Evolutionary conservation across 139 green algal genomes (phyloP).

Genomic region (Pedinophyceae sp.): DNA sequence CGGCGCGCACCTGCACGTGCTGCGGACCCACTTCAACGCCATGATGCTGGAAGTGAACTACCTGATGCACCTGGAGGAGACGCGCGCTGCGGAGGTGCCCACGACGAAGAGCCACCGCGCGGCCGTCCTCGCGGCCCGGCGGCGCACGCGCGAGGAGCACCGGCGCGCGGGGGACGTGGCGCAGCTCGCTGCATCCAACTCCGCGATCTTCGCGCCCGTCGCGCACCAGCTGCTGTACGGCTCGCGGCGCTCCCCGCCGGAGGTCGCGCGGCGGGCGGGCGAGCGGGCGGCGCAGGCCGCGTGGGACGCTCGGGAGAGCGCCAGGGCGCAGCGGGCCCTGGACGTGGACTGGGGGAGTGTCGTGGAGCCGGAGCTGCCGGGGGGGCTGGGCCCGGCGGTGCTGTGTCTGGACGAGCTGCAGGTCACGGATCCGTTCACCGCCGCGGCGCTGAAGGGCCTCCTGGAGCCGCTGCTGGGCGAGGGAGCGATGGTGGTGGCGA

Average conservation of each 20-base stretch:
- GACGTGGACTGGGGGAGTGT: constrained; percentile 5
- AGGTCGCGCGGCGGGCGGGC: too few species aligned
- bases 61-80: constrained; percentile 31
- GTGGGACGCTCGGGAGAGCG: constrained; percentile 23
- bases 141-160: constrained; percentile 11
- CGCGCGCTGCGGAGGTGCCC: constrained; percentile 17
- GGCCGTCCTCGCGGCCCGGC: constrained; percentile 31
- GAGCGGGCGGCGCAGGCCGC: too few species aligned
- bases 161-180: not conserved
- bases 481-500: constrained; percentile 22
- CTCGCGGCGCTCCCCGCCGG: too few species aligned
- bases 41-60: constrained; percentile 51
- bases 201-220: not conserved
- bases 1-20: constrained; percentile 5
- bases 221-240: too few species aligned
- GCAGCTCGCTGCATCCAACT: not conserved
- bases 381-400: constrained; percentile 19
- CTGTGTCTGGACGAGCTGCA: constrained; percentile 72
- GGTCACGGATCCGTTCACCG: constrained; percentile 41
- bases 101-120: constrained; percentile 27
- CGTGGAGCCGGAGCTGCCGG: not conserved
- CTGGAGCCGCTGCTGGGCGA: constrained; percentile 25
- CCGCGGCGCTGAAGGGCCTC: constrained; percentile 46
- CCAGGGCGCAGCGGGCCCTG: constrained; percentile 14
- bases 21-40: constrained; percentile 65